phyloP scores from a whole-genome alignment of 2,329 filamentous ascomycete genomes.

The Trichoderma arundinaceum region DNA sequence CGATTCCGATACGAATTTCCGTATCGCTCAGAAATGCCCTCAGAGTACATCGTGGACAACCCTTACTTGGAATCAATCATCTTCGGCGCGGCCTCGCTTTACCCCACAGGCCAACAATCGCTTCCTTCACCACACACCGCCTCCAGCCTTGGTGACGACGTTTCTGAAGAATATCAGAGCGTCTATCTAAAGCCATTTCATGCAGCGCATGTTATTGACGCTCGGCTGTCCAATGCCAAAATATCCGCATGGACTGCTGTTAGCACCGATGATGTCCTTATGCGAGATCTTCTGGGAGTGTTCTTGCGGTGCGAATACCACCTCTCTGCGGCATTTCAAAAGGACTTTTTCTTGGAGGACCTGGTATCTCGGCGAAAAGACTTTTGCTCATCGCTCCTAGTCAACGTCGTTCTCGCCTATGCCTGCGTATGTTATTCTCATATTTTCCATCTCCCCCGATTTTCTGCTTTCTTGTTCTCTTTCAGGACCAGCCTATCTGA shows the following conservation, averaged over 20 bases:
- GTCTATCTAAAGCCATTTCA: slow-evolving; percentile 39
- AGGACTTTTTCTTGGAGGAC: slow-evolving; percentile 35
- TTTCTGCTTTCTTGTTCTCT: not conserved
- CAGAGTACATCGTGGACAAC: slow-evolving; percentile 35
- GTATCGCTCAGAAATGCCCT: slow-evolving; percentile 37
- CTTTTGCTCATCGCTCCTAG: slow-evolving; percentile 3
- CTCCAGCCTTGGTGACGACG: too few species aligned
- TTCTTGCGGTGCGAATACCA: slow-evolving; percentile 35
- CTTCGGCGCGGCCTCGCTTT: slow-evolving; percentile 32
- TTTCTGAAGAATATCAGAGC: not conserved
- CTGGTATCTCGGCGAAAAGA: slow-evolving; percentile 18
- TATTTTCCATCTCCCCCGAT: not conserved
- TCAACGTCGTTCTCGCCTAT: slow-evolving; percentile 14
- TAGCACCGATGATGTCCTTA: slow-evolving; percentile 30
- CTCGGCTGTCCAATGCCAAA: slow-evolving; percentile 37
- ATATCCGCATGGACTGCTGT: slow-evolving; percentile 34
- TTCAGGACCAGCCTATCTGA: not conserved
- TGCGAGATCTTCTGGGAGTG: slow-evolving; percentile 30
- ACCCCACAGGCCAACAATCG: not conserved
- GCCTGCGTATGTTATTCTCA: not conserved
- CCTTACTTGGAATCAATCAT: slow-evolving; percentile 36
- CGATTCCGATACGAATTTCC: slow-evolving; percentile 46
- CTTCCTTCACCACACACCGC: too few species aligned
- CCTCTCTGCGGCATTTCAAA: slow-evolving; percentile 32
- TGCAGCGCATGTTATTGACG: slow-evolving; percentile 39